Evolutionary conservation across 163 green algal species (phyloP), one percentile per base, ranked within the genome.

Genomic region (Trebouxiophyceae sp.): DNA sequence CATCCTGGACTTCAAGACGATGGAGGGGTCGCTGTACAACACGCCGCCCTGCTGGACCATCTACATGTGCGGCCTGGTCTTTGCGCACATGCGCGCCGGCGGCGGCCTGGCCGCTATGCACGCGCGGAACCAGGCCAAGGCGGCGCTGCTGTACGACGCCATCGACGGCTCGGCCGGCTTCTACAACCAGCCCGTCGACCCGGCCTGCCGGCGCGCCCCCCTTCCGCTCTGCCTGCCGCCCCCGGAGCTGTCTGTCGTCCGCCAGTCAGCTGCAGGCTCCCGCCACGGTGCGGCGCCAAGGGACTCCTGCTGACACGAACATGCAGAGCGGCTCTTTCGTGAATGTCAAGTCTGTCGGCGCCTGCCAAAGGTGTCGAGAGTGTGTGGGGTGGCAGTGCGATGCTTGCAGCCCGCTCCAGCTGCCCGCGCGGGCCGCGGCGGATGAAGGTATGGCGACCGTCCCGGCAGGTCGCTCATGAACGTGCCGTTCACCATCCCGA

Each of bases 1-100:
- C n/a, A 97, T 98, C 88, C 82, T 98, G 5, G 85, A 98, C 83
- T 99, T 91, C 70, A 85, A 88, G 59, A 86, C 82, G 29, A 84
- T 92, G 63, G 92, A 97, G 72, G 84, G 91, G 50, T 93, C 81
- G 31, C 87, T 99, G 81, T 97, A 98, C 84, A 99, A 99, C 86
- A 99, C 95, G 0, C 95, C 95, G 2, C 92, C 95, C 46, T 98
- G 92, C 84, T 99, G 83, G 85, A 69, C 86, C 65, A 97, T 98
- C 74, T 99, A 99, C 85, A 87, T 97, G 7, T 96, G 91, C 73
- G 89, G 93, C 61, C 81, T 99, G 0, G 89, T 98, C 4, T 98
- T 99, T 70, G 75, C 87, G n/a, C 83, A 96, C 61, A 85, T 98
- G 57, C 62, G 96, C 0, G 79, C 78, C 31, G 56, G 88, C 54